Evolutionary conservation across 805 yeast genomes (phyloP).

Genomic region (Sugiyamaella lignohabitans): DNA sequence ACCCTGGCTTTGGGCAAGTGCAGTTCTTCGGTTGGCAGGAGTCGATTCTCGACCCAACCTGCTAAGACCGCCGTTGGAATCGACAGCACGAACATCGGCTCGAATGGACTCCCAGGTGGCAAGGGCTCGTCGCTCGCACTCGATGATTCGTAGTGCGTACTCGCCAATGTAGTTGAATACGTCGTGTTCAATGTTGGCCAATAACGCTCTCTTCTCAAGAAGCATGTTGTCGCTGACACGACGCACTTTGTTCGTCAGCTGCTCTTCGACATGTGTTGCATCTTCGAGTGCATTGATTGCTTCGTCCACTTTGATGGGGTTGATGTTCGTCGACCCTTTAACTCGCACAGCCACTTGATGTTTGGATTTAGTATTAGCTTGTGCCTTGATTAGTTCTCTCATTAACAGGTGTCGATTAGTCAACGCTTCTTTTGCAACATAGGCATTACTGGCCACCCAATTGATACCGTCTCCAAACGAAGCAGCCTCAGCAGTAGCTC

Average conservation of each 20-base stretch:
- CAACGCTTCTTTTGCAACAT: constrained; percentile 81
- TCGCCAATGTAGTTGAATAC: constrained; percentile 49
- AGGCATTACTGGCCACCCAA: constrained; percentile 64
- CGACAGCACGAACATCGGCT: constrained; percentile 66
- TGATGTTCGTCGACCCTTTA: constrained; percentile 66
- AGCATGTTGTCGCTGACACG: constrained; percentile 83
- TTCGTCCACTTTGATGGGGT: constrained; percentile 85
- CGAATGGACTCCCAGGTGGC: constrained; percentile 66
- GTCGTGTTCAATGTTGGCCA: constrained; percentile 51
- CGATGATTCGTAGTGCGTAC: constrained; percentile 65
- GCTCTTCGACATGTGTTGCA: constrained; percentile 70
- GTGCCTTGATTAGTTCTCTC: constrained; percentile 81
- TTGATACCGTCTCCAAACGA: constrained; percentile 69
- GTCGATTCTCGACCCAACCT: constrained; percentile 70
- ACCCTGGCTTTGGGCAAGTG: constrained; percentile 39
- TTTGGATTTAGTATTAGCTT: constrained; percentile 59
- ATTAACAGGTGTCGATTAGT: constrained; percentile 88
- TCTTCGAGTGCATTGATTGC: constrained; percentile 73
- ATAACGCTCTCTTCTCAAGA: constrained; percentile 58
- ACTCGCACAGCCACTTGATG: constrained; percentile 65
- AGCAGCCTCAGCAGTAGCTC: constrained; percentile 66
- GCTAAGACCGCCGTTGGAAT: constrained; percentile 71
- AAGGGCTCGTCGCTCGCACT: constrained; percentile 76
- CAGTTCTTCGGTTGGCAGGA: constrained; percentile 30
- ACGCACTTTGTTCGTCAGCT: constrained; percentile 67